Base-by-base conservation (phyloP, 1,139 yeast species). In the Pneumocystis sp. region DNA sequence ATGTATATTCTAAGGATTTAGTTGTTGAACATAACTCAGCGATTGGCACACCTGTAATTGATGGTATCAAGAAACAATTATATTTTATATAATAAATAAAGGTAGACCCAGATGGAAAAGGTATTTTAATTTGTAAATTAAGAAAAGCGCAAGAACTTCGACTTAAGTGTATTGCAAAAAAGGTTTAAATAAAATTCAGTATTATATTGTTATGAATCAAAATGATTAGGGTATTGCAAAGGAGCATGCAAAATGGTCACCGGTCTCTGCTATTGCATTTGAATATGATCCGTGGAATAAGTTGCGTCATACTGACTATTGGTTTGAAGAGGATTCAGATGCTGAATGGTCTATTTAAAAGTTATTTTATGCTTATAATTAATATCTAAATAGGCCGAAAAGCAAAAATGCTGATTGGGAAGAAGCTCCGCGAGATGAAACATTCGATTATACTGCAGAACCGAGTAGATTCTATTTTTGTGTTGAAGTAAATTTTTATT, bases 251-350 rank as follows among this genome's bases (percentile, higher is more conserved):
- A 93, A 93, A 74, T 93, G 98, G 98, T 86, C 95, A 6, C 97
- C 98, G 1, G 88, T 96, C 71, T 83, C 97, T 0, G 98, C 98
- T n/a, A 82, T 95, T 66, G 97, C 96, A 34, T 93, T 93, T 73
- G 99, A 93, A 76, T 93, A 93, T 73, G 99, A 93, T 74, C 99
- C 99, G n/a, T 93, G 96, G 96, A 93, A 93, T 76, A 95, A 93
- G 77, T 81, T 95, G 71, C 86, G 87, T 73, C 98, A 93, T 74
- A 93, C 98, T 0, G 96, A 90, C 72, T 88, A 83, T 74, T 93
- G 99, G 99, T 89, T 86, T 74, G 98, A 93, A 76, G 95, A 85
- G 68, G 88, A 85, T 73, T 86, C 89, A 45, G 89, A 83, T 61
- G 83, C 81, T 62, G 99, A 93, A 78, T 93, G 99, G 99, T 59